Evolutionary conservation across 1,139 yeast species (phyloP), one percentile per base, ranked within the genome.

Genomic region (Nakaseomyces nivariensis): DNA sequence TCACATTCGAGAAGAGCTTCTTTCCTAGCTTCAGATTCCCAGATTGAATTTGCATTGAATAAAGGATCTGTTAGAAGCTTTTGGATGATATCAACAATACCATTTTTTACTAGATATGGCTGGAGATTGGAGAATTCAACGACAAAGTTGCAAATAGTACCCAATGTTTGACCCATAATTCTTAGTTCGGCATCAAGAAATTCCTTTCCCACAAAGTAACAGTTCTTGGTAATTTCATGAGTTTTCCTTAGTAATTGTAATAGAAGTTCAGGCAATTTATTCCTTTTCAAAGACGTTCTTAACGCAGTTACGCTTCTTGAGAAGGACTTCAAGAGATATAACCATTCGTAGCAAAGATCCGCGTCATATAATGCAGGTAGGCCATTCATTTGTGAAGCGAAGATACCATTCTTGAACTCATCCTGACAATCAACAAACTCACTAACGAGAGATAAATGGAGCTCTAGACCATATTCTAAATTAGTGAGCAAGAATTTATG

Each of bases 121-220:
- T 87, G 76, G 56, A 86, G 72, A 1, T 92, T 85, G 49, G 90
- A 82, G 63, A 87, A 88, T 55, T 88, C 96, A 32, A 88, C 74
- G 9, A 86, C 80, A 49, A 87, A 73, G 61, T 89, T 89, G 41
- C 95, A 85, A 27, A 86, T 67, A 3, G 81, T 76, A 2, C 94
- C 87, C 63, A 86, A 72, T 1, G 82, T 74, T 5, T 83, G 75
- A 0, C 83, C 74, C 51, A 76, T 69, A 40, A 75, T 55, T 41
- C 60, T 62, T 17, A 62, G 66, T 53, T 78, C 75, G 13, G 68
- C 65, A 34, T 47, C 49, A 40, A 56, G 48, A 46, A 64, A 61
- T 6, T 54, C 57, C 32, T 51, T 49, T 5, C 66, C 65, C 3
- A 62, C 60, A 33, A 52, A 47, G 13, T 54, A 52, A 11, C 69